Conservation (phyloP, 495 filamentous ascomycete genomes). For the Penicillium lividum region DNA sequence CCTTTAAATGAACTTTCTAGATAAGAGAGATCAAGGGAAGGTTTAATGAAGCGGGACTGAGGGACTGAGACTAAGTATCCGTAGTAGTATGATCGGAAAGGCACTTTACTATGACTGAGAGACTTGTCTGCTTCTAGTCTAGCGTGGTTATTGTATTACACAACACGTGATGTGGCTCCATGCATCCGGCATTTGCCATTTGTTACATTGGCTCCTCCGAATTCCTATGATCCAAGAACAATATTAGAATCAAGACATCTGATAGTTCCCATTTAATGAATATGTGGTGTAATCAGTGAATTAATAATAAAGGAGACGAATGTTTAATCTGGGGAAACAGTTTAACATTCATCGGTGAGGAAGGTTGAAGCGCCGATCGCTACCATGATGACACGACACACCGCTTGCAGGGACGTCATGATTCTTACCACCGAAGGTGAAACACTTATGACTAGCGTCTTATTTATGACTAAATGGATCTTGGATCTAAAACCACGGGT, state of each 20-base stretch:
- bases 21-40: not conserved
- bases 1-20: constrained; percentile 1
- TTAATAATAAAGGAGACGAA: not conserved
- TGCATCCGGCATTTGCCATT: constrained; percentile 4
- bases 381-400: constrained; percentile 11
- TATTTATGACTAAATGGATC: not conserved
- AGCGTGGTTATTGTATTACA: constrained; percentile 29
- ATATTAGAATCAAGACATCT: no score
- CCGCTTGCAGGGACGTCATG: constrained; percentile 11
- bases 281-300: not conserved
- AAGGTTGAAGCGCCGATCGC: constrained; percentile 4
- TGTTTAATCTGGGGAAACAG: not conserved
- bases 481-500: not conserved
- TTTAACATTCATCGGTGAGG: not conserved
- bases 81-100: constrained; percentile 3
- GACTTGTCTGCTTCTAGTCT: constrained; percentile 22
- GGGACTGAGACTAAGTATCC: no score
- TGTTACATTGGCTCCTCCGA: not conserved
- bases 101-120: constrained; percentile 2
- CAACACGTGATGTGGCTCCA: constrained; percentile 18
- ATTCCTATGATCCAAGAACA: not conserved
- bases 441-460: constrained; percentile 5
- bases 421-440: constrained; percentile 1
- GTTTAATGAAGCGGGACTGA: constrained; percentile 3
- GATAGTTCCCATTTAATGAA: not conserved